These are phyloP conservation scores for Pythium dissimile DNA, from an alignment of 352 stramenopile genomes.

Conservation along the genomic window DNA sequence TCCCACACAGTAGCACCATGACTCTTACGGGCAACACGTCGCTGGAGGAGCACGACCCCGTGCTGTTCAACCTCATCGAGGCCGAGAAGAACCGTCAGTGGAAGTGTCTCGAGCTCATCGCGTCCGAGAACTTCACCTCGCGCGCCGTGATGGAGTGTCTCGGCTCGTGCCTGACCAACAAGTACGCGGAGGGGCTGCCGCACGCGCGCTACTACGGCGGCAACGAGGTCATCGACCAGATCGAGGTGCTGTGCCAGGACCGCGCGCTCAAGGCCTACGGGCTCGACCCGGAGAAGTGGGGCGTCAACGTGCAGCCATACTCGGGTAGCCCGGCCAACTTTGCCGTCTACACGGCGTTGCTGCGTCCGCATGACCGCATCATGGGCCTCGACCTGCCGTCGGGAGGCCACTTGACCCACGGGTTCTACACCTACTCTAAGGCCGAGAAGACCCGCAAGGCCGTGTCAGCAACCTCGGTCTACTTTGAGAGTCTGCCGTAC, in stretches of 20 bases:
- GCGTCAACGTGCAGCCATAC: slow-evolving; percentile 98
- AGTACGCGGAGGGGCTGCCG: slow-evolving; percentile 98
- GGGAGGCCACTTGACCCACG: slow-evolving; percentile 98
- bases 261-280: slow-evolving; percentile 97
- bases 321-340: slow-evolving; percentile 98
- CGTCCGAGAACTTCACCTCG: slow-evolving; percentile 99
- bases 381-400: slow-evolving; percentile 99
- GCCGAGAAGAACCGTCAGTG: slow-evolving; percentile 98
- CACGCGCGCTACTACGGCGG: slow-evolving; percentile 97
- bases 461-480: slow-evolving; percentile 99
- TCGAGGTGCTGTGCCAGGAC: slow-evolving; percentile 96
- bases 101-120: slow-evolving; percentile 98
- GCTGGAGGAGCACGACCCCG: slow-evolving; percentile 94
- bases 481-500: slow-evolving; percentile 99
- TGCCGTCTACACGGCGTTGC: slow-evolving; percentile 97
- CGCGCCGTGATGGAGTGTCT: slow-evolving; percentile 98
- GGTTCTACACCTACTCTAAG: slow-evolving; percentile 97
- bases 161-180: slow-evolving; percentile 98
- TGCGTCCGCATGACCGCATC: slow-evolving; percentile 98
- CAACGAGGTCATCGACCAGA: slow-evolving; percentile 99
- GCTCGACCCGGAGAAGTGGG: slow-evolving; percentile 94
- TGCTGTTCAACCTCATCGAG: slow-evolving; percentile 99
- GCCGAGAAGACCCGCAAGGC: slow-evolving; percentile 96
- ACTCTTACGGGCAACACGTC: slow-evolving; percentile 68
- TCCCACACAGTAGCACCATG: no score